Evolutionary conservation across 306 rosid genomes (phyloP).

Genomic region (Trifolium repens): DNA sequence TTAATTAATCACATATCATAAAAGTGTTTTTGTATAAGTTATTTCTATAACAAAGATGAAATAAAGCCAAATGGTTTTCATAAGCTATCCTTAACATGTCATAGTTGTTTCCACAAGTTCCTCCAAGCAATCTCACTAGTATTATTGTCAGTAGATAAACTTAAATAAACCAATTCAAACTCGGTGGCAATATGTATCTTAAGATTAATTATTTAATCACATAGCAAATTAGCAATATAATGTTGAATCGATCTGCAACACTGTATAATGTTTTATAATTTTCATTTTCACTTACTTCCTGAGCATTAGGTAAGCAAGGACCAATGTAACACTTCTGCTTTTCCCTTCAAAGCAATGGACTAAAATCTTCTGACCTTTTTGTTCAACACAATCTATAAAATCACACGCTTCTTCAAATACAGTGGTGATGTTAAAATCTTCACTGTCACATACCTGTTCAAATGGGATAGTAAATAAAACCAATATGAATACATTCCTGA

Average conservation of each 20-base stretch:
- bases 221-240: constrained; percentile 14
- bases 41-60: background rate
- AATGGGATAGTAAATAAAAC: constrained; percentile 25
- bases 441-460: constrained; percentile 73
- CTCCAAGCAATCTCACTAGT: background rate
- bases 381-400: constrained; percentile 73
- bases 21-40: background rate
- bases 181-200: background rate
- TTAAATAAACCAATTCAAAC: background rate
- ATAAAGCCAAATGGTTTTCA: background rate
- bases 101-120: background rate
- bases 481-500: constrained; percentile 31
- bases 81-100: background rate
- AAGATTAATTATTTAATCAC: constrained; percentile 18
- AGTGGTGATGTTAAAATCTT: constrained; percentile 71
- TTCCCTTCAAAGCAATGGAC: constrained; percentile 98
- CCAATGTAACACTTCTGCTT: constrained; percentile 91
- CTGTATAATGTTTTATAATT: background rate
- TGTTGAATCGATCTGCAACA: background rate
- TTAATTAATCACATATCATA: background rate
- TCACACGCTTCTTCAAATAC: constrained; percentile 86
- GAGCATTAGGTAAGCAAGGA: constrained; percentile 93
- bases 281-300: constrained; percentile 72
- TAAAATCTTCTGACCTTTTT: constrained; percentile 69
- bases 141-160: background rate